Base-by-base conservation (phyloP, 2,329 filamentous ascomycete species). In the Fonsecaea monophora region DNA sequence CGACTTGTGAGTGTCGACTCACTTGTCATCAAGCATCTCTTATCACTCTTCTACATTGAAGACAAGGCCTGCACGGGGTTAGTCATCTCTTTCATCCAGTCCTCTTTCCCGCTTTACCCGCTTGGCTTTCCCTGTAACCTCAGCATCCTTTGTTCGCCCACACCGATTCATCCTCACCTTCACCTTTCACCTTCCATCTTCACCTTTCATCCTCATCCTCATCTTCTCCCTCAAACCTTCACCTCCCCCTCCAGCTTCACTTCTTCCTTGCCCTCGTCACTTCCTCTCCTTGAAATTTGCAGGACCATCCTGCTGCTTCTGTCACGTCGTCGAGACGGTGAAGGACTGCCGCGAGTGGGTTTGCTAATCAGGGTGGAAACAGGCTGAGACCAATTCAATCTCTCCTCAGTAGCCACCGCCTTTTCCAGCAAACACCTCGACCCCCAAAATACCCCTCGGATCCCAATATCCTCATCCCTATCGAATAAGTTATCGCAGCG, bases 1-100 rank as follows among this genome's bases (percentile, higher is more conserved):
- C 59, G 68, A 65, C 68, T 63, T 62, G 68, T 68, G 68, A 62
- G 68, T 35, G 42, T 53, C 68, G 68, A 70, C 68, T 70, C 68
- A 70, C 68, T 65, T 62, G 68, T 68, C 68, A 60, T 64, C 60
- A 45, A 53, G 62, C 62, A 53, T 35, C 35, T 61, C 45, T 53
- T 21, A 32, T 21, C 30, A 25, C 37, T 32, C n/a, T 34, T 37
- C 53, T 40, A 61, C 53, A n/a, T 53, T 55, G 21, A 25, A 25
- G 50, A 42, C 54, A 53, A 62, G 34, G 62, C n/a, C 65, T 63
- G 55, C 59, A 62, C 55, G 54, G 53, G 64, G 67, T 69, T 67
- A 67, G 64, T 69, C 61, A 67, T 48, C 32, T 50, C 30, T 25
- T 50, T 25, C 18, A 10, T 13, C 8, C 42, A 30, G 25, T 32